These are phyloP conservation scores for Liriodendron chinense DNA, from an alignment of 164 flowering plant genomes.

Conservation along the genomic window DNA sequence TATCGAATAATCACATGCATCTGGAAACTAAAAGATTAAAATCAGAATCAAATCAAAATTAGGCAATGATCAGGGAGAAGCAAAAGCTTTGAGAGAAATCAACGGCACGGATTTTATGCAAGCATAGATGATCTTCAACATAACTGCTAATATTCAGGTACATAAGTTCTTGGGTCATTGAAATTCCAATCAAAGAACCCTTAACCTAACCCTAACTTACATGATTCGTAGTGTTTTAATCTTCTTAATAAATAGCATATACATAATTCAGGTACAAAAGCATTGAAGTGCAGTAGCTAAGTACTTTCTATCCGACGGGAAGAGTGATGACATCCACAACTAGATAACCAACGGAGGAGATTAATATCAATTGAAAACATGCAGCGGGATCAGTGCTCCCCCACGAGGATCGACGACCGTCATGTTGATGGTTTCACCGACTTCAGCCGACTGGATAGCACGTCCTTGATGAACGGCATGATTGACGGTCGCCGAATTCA, in stretches of 20 bases:
- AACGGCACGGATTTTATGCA: not conserved
- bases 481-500: constrained; percentile 1
- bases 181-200: not conserved
- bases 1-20: too few species aligned
- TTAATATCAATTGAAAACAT: not conserved
- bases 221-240: not conserved
- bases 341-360: not conserved
- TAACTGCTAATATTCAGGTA: not conserved
- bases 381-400: not conserved
- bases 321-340: not conserved
- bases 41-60: too few species aligned
- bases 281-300: not conserved
- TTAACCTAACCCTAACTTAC: not conserved
- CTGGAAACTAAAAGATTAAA: too few species aligned
- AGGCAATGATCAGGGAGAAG: too few species aligned
- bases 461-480: not conserved
- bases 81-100: too few species aligned
- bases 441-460: not conserved
- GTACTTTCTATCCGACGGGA: not conserved
- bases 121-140: not conserved
- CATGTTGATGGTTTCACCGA: not conserved
- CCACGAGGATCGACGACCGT: not conserved
- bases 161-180: not conserved
- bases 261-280: not conserved
- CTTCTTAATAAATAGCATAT: not conserved